Evolutionary conservation across 1,284 basidiomycete genomes (phyloP).

Genomic region (Cutaneotrichosporon sp.): DNA sequence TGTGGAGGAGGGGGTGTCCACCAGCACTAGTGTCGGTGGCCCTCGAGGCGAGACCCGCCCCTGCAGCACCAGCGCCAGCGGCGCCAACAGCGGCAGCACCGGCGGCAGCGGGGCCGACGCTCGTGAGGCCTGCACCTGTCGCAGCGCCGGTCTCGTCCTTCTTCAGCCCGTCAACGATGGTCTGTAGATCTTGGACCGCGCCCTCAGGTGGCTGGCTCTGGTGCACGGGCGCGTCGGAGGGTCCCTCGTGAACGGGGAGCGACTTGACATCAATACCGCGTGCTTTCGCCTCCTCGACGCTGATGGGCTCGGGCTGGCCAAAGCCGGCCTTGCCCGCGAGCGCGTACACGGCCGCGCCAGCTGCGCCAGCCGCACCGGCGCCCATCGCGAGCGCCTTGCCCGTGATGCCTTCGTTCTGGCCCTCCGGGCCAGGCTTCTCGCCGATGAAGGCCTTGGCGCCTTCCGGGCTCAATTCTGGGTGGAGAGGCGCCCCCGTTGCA

Average conservation of each 20-base stretch:
- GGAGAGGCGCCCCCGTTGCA: not conserved
- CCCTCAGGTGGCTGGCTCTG: slow-evolving; percentile 28
- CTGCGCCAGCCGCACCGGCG: slow-evolving; percentile 20
- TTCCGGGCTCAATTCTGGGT: no score
- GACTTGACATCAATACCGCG: slow-evolving; percentile 38
- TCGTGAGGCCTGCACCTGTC: not conserved
- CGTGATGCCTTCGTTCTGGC: not conserved
- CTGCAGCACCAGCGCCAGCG: not conserved
- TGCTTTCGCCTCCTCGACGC: slow-evolving; percentile 42
- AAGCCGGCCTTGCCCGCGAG: no score
- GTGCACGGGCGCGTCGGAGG: slow-evolving; percentile 21
- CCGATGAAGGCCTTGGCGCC: no score
- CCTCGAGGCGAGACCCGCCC: not conserved
- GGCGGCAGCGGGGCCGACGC: not conserved
- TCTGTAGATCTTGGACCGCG: slow-evolving; percentile 34
- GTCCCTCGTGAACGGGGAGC: slow-evolving; percentile 28
- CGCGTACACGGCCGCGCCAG: slow-evolving; percentile 30
- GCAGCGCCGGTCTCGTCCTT: slow-evolving; percentile 8
- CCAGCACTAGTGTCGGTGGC: not conserved
- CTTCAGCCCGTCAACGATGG: slow-evolving; percentile 38
- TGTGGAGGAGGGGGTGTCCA: not conserved
- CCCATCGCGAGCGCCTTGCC: slow-evolving; percentile 10
- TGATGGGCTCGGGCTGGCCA: slow-evolving; percentile 30
- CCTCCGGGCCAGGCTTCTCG: no score
- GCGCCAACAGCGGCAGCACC: slow-evolving; percentile 1